Evolutionary conservation across 2,329 filamentous ascomycete species (phyloP).

Genomic region (Nemania serpens): DNA sequence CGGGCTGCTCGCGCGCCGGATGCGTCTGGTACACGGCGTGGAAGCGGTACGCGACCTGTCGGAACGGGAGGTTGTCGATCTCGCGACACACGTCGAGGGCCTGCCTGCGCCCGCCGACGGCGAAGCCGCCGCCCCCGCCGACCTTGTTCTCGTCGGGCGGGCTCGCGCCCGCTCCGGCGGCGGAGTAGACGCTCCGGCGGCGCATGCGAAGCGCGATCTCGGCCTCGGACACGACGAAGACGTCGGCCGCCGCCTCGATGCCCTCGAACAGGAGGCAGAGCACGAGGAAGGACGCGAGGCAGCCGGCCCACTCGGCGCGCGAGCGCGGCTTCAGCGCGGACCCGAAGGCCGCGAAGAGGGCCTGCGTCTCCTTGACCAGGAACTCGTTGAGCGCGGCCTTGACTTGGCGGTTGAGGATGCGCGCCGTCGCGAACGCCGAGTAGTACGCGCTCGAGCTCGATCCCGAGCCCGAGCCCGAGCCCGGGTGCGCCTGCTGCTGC

Average conservation of each 20-base stretch:
- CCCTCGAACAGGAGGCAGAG: conserved; percentile 64
- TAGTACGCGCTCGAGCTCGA: neutral
- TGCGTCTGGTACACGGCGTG: conserved; percentile 63
- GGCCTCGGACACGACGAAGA: conserved; percentile 56
- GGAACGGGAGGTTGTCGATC: conserved; percentile 63
- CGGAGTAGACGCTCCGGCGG: conserved; percentile 14
- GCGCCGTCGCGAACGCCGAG: conserved; percentile 51
- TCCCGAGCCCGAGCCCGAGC: conserved; percentile 35
- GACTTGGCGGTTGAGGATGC: conserved; percentile 60
- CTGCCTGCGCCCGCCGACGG: conserved; percentile 47
- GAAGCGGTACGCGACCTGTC: conserved; percentile 64
- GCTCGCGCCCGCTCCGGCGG: neutral
- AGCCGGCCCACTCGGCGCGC: conserved; percentile 60
- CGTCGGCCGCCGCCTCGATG: conserved; percentile 58
- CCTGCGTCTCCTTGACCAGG: conserved; percentile 55
- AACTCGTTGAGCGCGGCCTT: conserved; percentile 62
- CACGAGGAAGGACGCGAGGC: conserved; percentile 60
- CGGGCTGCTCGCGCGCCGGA: conserved; percentile 48
- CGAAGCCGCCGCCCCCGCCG: conserved; percentile 22
- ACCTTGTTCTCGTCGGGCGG: conserved; percentile 24
- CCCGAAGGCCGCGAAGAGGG: conserved; percentile 58
- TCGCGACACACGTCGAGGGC: conserved; percentile 55
- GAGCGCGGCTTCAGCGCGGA: conserved; percentile 60
- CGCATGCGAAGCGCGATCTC: conserved; percentile 52
- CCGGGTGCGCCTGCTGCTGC: conserved; percentile 51